Conservation (phyloP, 495 filamentous ascomycete genomes). For the Trichocladium uniseriatum region DNA sequence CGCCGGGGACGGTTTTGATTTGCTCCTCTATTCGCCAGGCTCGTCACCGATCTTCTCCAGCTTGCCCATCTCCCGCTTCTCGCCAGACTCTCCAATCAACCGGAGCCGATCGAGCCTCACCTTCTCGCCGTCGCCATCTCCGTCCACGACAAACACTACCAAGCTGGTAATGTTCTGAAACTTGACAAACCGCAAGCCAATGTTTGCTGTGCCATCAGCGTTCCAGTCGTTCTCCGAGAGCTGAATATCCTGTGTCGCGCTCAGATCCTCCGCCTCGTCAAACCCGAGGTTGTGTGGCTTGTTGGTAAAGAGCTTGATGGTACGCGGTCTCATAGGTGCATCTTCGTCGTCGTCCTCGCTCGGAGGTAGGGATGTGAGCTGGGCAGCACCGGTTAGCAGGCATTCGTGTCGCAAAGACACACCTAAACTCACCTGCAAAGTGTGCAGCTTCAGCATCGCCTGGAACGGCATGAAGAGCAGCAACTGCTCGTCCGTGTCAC, state of each 20-base stretch:
- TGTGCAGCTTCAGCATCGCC: slow-evolving; percentile 81
- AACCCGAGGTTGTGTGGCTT: slow-evolving; percentile 82
- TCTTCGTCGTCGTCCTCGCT: slow-evolving; percentile 47
- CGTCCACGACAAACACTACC: slow-evolving; percentile 82
- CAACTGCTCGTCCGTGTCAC: slow-evolving; percentile 96
- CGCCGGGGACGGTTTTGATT: not conserved
- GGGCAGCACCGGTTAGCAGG: slow-evolving; percentile 20
- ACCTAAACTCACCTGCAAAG: slow-evolving; percentile 47
- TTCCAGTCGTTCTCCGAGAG: slow-evolving; percentile 78
- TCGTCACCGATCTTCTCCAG: slow-evolving; percentile 90
- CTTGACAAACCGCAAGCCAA: slow-evolving; percentile 86
- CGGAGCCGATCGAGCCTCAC: slow-evolving; percentile 76
- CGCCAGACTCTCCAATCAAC: slow-evolving; percentile 83
- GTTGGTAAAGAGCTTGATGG: slow-evolving; percentile 76
- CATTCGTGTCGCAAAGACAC: too few species aligned
- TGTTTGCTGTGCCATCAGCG: slow-evolving; percentile 73
- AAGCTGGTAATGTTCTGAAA: slow-evolving; percentile 87
- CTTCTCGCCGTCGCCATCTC: slow-evolving; percentile 77
- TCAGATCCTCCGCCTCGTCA: slow-evolving; percentile 84
- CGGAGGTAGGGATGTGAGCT: slow-evolving; percentile 76
- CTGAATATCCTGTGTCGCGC: slow-evolving; percentile 65
- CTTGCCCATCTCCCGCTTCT: slow-evolving; percentile 88
- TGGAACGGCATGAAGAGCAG: slow-evolving; percentile 92
- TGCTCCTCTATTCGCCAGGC: slow-evolving; percentile 42
- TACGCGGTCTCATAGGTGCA: slow-evolving; percentile 74